Conservation (phyloP, 805 yeast genomes). For the Myxozyma mucilagina region DNA sequence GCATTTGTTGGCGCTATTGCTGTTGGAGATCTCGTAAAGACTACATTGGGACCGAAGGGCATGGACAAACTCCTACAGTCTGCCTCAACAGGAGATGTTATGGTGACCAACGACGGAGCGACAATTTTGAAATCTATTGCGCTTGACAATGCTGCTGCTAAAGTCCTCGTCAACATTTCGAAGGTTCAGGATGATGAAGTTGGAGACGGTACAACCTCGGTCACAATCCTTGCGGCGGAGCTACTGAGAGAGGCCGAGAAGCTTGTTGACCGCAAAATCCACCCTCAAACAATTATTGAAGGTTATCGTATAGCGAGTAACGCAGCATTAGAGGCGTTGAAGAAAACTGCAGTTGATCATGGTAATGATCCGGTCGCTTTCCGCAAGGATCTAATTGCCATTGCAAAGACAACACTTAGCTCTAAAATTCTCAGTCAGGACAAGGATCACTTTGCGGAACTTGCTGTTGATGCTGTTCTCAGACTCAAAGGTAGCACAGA, state of each 20-base stretch:
- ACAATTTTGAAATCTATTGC: slow-evolving; percentile 93
- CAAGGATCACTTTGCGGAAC: slow-evolving; percentile 79
- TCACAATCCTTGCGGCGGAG: slow-evolving; percentile 92
- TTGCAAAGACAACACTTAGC: slow-evolving; percentile 90
- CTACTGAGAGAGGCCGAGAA: slow-evolving; percentile 92
- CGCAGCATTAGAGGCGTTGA: slow-evolving; percentile 83
- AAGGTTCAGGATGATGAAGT: slow-evolving; percentile 97
- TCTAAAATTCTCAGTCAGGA: slow-evolving; percentile 95
- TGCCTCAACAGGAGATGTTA: slow-evolving; percentile 70
- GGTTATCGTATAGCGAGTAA: slow-evolving; percentile 88
- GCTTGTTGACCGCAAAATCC: slow-evolving; percentile 87
- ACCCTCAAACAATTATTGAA: slow-evolving; percentile 96
- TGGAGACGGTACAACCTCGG: slow-evolving; percentile 98
- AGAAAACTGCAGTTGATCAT: slow-evolving; percentile 72
- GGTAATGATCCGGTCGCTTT: slow-evolving; percentile 58
- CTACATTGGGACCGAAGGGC: slow-evolving; percentile 96
- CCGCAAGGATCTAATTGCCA: slow-evolving; percentile 74
- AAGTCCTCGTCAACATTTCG: slow-evolving; percentile 88
- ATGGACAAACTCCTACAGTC: slow-evolving; percentile 95
- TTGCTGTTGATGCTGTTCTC: slow-evolving; percentile 92
- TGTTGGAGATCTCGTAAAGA: slow-evolving; percentile 93
- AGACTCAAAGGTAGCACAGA: slow-evolving; percentile 84
- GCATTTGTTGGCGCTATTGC: slow-evolving; percentile 99
- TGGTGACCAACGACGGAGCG: slow-evolving; percentile 98
- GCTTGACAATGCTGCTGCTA: slow-evolving; percentile 96